Percentiles rank a stretch among this genome's conserved stretches.
phyloP scores from a whole-genome alignment of 2,329 filamentous ascomycete genomes.

The Hypoxylon sp. region DNA sequence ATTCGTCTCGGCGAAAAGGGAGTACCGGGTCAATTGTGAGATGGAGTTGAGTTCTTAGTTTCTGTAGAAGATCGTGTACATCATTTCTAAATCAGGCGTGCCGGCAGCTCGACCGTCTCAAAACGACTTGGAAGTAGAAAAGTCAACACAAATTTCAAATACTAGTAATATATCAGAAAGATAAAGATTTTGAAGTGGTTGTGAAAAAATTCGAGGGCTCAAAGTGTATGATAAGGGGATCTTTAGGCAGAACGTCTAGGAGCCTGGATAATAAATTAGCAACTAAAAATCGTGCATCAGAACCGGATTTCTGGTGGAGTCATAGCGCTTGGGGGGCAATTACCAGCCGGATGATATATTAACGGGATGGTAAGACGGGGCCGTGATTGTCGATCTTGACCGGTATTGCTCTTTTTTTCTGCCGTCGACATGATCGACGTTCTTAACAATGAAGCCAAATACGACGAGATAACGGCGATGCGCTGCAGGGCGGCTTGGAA shows the following conservation, averaged over 20 bases:
- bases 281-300: conserved; percentile 9
- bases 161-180: conserved; percentile 18
- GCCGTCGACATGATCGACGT: conserved; percentile 19
- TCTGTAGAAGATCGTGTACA: conserved; percentile 18
- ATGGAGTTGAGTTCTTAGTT: conserved; percentile 10
- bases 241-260: conserved; percentile 29
- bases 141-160: conserved; percentile 26
- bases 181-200: background rate
- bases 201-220: conserved; percentile 7
- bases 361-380: conserved; percentile 27
- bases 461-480: conserved; percentile 9
- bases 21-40: conserved; percentile 14
- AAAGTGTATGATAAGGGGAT: conserved; percentile 8
- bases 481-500: conserved; percentile 19
- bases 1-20: conserved; percentile 10
- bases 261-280: conserved; percentile 16
- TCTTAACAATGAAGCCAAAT: conserved; percentile 7
- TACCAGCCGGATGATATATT: conserved; percentile 26
- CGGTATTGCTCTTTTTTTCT: conserved; percentile 21
- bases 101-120: conserved; percentile 6
- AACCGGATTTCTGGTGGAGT: conserved; percentile 30
- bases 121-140: conserved; percentile 15
- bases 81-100: conserved; percentile 32
- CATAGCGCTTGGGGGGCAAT: conserved; percentile 4
- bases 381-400: conserved; percentile 26